phyloP scores from a whole-genome alignment of 2,329 filamentous ascomycete genomes.

The Juglanconis juglandina region DNA sequence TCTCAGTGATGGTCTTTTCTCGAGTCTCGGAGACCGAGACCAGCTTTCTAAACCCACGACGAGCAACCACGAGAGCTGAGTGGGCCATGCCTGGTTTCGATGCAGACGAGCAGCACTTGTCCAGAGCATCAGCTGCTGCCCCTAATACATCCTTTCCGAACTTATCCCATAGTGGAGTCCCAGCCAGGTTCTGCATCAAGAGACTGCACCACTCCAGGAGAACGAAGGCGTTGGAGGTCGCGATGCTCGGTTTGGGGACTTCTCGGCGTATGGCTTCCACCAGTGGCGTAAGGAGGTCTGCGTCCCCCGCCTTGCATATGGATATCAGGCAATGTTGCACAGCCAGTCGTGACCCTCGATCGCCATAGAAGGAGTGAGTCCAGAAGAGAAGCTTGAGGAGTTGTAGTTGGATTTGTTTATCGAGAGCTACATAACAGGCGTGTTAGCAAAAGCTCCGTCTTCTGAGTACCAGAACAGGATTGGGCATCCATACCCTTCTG shows the following conservation, averaged over 20 bases:
- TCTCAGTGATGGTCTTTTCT: conserved; percentile 58
- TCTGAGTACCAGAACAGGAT: background rate
- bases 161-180: conserved; percentile 59
- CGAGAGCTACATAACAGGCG: conserved; percentile 37
- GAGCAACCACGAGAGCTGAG: conserved; percentile 73
- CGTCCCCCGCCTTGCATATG: conserved; percentile 54
- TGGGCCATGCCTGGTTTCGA: conserved; percentile 63
- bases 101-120: conserved; percentile 69
- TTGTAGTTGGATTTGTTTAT: conserved; percentile 45
- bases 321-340: conserved; percentile 75
- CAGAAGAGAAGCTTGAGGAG: conserved; percentile 75
- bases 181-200: conserved; percentile 68
- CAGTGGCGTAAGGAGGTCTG: conserved; percentile 60
- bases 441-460: conserved; percentile 8
- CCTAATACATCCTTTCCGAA: conserved; percentile 64
- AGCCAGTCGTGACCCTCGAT: conserved; percentile 77
- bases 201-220: conserved; percentile 86
- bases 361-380: conserved; percentile 83
- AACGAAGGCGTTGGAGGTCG: conserved; percentile 78
- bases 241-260: conserved; percentile 71
- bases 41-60: conserved; percentile 74
- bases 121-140: conserved; percentile 69
- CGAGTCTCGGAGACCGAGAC: conserved; percentile 58
- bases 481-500: conserved; percentile 46
- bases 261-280: conserved; percentile 68